Evolutionary conservation across 352 stramenopile genomes (phyloP), one percentile per base, ranked within the genome.

Genomic region (Phytopythium montanum): DNA sequence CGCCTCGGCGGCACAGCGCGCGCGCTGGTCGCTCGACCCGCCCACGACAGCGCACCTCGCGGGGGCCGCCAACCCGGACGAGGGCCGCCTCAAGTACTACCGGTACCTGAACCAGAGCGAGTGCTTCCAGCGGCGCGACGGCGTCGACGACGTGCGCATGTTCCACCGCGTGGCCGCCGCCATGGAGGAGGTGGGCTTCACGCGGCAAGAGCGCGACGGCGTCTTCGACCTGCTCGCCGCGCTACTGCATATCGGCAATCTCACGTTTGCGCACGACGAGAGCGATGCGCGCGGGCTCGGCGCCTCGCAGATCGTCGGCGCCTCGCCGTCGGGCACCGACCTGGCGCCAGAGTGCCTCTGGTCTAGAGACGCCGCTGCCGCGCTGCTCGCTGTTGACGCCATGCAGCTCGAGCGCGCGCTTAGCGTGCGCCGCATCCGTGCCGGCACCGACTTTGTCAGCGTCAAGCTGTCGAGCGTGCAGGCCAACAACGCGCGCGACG

Each of bases 241-340:
- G 19, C 66, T 96, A n/a, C 78, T 97, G 66, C 88, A 97, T 62
- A 85, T 97, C 51, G 88, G 90, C 10, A 96, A 96, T 61, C 73
- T 96, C 31, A 79, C 74, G 19, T 96, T 96, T 55, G 81, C 92
- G 69, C 79, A 91, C 66, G 77, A 93, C 62, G 82, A 89, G 56
- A 72, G 81, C 54, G 79, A 60, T 44, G 76, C 86, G 25, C 79
- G 70, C 16, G 50, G 52, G 23, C 63, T 76, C 57, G 68, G 68
- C 16, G 65, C 79, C 41, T 82, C 73, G 0, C 65, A 73, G 21
- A 67, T 66, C 0, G 59, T 68, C n/a, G 54, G 64, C 4, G 48
- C 60, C 14, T 42, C 67, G 0, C 60, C 69, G 1, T 76, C 64
- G 0, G 41, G 54, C 10, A 79, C 75, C 12, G 83, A 93, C 42